Percentiles rank a stretch among this genome's conserved stretches.
These are phyloP conservation scores for Beauveria caledonica DNA, from an alignment of 2,329 filamentous ascomycete species.

Conservation along the genomic window DNA sequence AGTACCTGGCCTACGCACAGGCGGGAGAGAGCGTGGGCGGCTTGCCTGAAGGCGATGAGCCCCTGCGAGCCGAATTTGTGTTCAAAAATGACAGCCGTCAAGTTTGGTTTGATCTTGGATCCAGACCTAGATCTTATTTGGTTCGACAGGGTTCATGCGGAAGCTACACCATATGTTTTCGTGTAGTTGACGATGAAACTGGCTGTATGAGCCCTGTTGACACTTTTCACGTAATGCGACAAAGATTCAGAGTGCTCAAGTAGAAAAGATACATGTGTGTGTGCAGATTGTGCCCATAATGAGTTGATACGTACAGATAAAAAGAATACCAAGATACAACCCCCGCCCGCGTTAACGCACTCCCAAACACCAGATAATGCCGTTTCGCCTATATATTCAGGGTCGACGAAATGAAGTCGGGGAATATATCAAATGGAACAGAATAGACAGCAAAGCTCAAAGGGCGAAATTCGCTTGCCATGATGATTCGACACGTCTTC, in stretches of 20 bases:
- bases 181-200: background rate
- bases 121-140: background rate
- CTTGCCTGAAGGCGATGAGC: background rate
- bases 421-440: background rate
- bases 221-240: background rate
- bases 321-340: background rate
- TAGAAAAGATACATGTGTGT: background rate
- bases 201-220: background rate
- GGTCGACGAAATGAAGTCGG: background rate
- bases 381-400: slow-evolving; percentile 1
- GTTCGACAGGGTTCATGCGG: slow-evolving; percentile 3
- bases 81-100: slow-evolving; percentile 2
- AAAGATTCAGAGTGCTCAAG: background rate
- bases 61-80: background rate
- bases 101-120: slow-evolving; percentile 2
- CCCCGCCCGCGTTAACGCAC: background rate
- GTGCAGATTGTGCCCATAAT: background rate
- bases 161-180: background rate
- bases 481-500: background rate
- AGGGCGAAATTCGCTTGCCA: slow-evolving; percentile 1
- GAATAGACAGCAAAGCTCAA: background rate
- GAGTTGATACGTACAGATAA: slow-evolving; percentile 1
- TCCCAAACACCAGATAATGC: slow-evolving; percentile 11
- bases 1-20: background rate
- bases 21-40: background rate